Base-by-base conservation (phyloP, 148 eudicot species). In the Spergularia bocconei region DNA sequence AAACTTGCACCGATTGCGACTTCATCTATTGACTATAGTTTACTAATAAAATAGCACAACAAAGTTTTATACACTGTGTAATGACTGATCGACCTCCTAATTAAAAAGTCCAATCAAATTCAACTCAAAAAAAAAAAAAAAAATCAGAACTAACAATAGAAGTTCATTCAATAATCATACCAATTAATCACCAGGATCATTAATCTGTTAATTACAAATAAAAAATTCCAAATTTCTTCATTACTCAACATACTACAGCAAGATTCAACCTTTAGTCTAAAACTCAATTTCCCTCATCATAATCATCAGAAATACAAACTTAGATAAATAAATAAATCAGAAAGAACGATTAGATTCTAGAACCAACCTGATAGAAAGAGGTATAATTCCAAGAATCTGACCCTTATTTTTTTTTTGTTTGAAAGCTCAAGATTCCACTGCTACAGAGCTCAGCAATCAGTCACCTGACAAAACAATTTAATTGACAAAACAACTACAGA, bases 321-420 rank as follows among this genome's bases (percentile, higher is more conserved):
- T 8, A 70, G 38, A 13, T 11, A 52, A 69, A 23, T 36, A 69
- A 52, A 68, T 21, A 69, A 74, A 73, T 19, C 2, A 52, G 23
- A 58, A 20, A 73, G 20, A 39, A 2, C 55, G 16, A 11, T 29
- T 8, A 70, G 59, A 75, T 70, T 80, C 75, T 16, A 51, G 57
- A 25, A 80, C 73, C 66, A 36, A 75, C 77, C 82, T 78, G 77
- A 70, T 58, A 39, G 69, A 75, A 50, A 51, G 29, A 14, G 17
- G 50, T 67, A 53, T 47, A 21, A 19, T 14, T 59, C 67, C 70
- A 74, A 57, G 78, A 79, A 70, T 70, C 82, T 63, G 70, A 67
- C 47, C 64, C n/a, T n/a, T n/a, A n/a, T n/a, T n/a, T 23, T 3
- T 62, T 23, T 38, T 21, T 41, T 50, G n/a, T 60, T 47, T 57